phyloP scores from a whole-genome alignment of 2,329 filamentous ascomycete genomes.

The Xylariales sp. region DNA sequence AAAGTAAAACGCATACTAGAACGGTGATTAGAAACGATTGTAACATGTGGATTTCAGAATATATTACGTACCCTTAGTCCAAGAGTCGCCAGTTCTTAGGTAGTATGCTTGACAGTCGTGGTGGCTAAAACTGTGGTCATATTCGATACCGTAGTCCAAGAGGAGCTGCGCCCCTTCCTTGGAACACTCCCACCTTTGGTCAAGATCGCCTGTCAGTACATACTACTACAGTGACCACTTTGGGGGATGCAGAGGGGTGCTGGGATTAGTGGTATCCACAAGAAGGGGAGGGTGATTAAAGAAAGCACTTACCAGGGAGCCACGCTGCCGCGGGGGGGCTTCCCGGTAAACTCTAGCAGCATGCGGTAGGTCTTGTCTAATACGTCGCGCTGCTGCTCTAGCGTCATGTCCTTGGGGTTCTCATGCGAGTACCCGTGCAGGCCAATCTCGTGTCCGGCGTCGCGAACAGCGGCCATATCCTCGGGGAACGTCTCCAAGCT shows the following conservation, averaged over 20 bases:
- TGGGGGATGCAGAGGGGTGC: too few relatives aligned
- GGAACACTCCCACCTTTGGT: constrained; percentile 58
- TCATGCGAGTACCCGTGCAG: constrained; percentile 59
- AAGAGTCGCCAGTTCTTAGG: constrained; percentile 58
- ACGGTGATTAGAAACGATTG: too few relatives aligned
- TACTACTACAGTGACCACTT: not conserved
- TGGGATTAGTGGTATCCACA: not conserved
- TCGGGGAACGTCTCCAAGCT: constrained; percentile 63
- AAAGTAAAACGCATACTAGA: too few relatives aligned
- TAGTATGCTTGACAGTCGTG: constrained; percentile 63
- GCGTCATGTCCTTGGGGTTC: constrained; percentile 66
- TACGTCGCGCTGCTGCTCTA: constrained; percentile 72
- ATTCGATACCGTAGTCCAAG: constrained; percentile 63
- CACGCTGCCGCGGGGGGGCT: constrained; percentile 67
- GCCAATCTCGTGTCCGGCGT: constrained; percentile 54
- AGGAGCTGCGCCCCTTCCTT: constrained; percentile 62
- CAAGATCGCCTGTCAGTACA: not conserved
- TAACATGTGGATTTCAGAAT: too few relatives aligned
- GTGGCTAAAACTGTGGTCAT: constrained; percentile 64
- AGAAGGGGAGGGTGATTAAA: not conserved
- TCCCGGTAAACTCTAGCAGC: constrained; percentile 67
- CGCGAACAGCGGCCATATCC: constrained; percentile 56
- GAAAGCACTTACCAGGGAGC: constrained; percentile 52
- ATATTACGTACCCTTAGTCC: too few relatives aligned
- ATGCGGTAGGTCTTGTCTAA: constrained; percentile 70